These are phyloP conservation scores for Thalassiosira ordinaria DNA, from an alignment of 352 stramenopile genomes.

Conservation along the genomic window DNA sequence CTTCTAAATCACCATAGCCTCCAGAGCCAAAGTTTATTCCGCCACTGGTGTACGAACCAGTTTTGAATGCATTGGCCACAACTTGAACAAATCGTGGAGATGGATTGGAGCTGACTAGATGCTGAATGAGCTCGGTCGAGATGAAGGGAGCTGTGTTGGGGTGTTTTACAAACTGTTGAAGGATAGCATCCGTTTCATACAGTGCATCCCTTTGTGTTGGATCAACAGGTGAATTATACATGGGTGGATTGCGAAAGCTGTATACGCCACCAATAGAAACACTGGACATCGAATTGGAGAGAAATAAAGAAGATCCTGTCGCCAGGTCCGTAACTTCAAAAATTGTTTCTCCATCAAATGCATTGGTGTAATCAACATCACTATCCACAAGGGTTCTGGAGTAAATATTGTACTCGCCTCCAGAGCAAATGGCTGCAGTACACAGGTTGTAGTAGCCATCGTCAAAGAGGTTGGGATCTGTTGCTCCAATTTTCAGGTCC, in stretches of 20 bases:
- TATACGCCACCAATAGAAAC: conserved; percentile 36
- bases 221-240: conserved; percentile 64
- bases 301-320: conserved; percentile 33
- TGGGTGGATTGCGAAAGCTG: conserved; percentile 71
- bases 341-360: conserved; percentile 20
- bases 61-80: conserved; percentile 58
- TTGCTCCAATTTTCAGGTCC: conserved; percentile 32
- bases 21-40: conserved; percentile 49
- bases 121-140: conserved; percentile 47
- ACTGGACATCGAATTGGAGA: conserved; percentile 55
- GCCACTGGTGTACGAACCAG: conserved; percentile 39
- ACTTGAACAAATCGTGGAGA: conserved; percentile 59
- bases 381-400: conserved; percentile 51
- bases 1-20: conserved; percentile 73
- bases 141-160: conserved; percentile 69
- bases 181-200: conserved; percentile 62
- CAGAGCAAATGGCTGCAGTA: conserved; percentile 22
- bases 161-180: conserved; percentile 70
- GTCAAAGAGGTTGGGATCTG: conserved; percentile 23
- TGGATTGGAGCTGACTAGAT: conserved; percentile 73
- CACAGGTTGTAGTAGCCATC: conserved; percentile 32
- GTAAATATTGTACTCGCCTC: conserved; percentile 25
- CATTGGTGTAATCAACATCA: conserved; percentile 36
- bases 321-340: conserved; percentile 28
- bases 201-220: conserved; percentile 56